A percentile compares a stretch with the other conserved stretches of the same genome.
These are phyloP conservation scores for Acorus gramineus DNA, from an alignment of 106 monocot genomes.

Conservation along the genomic window DNA sequence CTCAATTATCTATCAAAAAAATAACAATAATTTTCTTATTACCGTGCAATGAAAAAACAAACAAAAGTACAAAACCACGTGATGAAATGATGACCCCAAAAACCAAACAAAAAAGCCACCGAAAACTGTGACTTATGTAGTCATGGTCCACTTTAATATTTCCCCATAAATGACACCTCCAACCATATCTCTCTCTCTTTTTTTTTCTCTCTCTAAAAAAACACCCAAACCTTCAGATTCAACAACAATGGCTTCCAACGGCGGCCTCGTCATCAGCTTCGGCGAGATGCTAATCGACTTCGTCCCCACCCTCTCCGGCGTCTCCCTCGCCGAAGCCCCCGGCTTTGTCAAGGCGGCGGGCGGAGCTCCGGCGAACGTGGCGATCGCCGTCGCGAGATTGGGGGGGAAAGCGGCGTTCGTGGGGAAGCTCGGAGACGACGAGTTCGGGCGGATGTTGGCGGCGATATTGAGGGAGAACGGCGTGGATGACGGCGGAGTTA, in stretches of 20 bases:
- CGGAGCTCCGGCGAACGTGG: slow-evolving; percentile 28
- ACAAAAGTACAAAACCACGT: too few relatives aligned
- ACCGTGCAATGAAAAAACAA: too few relatives aligned
- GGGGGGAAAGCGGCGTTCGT: slow-evolving; percentile 22
- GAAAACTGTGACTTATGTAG: too few relatives aligned
- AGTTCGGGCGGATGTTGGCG: slow-evolving; percentile 23
- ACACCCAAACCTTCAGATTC: too few relatives aligned
- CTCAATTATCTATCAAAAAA: too few relatives aligned
- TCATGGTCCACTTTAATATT: too few relatives aligned
- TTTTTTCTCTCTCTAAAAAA: not conserved
- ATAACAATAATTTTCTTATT: too few relatives aligned
- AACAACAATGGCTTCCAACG: not conserved
- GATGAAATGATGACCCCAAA: too few relatives aligned
- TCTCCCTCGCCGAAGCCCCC: slow-evolving; percentile 20
- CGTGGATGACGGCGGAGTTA: slow-evolving; percentile 9
- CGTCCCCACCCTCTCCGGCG: slow-evolving; percentile 20
- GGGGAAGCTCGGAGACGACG: slow-evolving; percentile 25
- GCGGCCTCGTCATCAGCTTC: slow-evolving; percentile 9
- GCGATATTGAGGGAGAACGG: slow-evolving; percentile 14
- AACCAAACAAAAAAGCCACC: too few relatives aligned
- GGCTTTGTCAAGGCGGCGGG: slow-evolving; percentile 26
- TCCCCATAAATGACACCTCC: too few relatives aligned
- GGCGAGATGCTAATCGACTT: slow-evolving; percentile 36
- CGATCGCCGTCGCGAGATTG: slow-evolving; percentile 17
- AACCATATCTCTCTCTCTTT: not conserved